Base-by-base conservation (phyloP, 305 asterid species). In the Solanum hybrid region DNA sequence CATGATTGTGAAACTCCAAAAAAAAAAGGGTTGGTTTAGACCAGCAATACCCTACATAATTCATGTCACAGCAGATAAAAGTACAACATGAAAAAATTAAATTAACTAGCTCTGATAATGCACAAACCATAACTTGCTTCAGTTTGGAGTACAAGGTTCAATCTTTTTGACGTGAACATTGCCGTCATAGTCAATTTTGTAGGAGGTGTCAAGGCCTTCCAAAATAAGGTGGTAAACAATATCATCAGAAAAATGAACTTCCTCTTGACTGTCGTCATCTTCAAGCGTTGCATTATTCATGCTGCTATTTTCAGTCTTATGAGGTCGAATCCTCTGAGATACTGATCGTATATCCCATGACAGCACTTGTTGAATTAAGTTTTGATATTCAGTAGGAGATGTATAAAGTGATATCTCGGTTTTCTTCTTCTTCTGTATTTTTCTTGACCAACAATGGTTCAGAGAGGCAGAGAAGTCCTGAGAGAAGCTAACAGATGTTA, bases 271-370 rank as follows among this genome's bases (percentile, higher is more conserved):
- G 72, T 84, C 92, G 6, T 86, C 95, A 72, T 92, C 91, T 82
- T 88, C 95, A 73, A 79, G 56, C 66, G 78, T 87, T 86, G 92
- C 92, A n/a, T 89, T 89, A 35, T 90, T 87, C 88, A 3, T 80
- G 89, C 79, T 60, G 85, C 31, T 88, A 36, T 36, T 86, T 69
- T 91, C 91, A 5, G 86, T 77, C 88, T 86, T 71, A 89, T 92
- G 95, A 37, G 95, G 93, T 27, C 93, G 95, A 88, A 40, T 93
- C 85, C 98, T 92, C 93, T 96, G 99, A 78, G 99, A 93, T 56
- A 94, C 90, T 80, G 99, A 97, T 80, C 99, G 93, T 92, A 97
- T 95, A 80, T 97, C 99, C 98, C 98, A 96, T 7, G 95, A 93
- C 75, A 97, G 96, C 80, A 96, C 98, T 91, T 97, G 99, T 86